These are phyloP conservation scores for Ceriops zippeliana DNA, from an alignment of 345 rosid genomes.

Conservation along the genomic window DNA sequence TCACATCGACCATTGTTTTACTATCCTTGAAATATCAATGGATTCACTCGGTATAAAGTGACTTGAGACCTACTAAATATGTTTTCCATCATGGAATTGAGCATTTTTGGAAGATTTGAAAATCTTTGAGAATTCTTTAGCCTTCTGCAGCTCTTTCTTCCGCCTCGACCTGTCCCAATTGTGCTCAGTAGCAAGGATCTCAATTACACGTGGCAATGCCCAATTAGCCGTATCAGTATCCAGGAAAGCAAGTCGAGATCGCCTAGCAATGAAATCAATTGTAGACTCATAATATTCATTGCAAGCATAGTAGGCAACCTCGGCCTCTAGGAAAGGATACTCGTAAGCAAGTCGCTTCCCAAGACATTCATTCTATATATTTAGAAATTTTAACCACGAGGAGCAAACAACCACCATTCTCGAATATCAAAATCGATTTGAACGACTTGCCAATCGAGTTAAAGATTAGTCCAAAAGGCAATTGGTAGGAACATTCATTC, in stretches of 20 bases:
- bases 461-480: too few species aligned
- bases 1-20: background rate
- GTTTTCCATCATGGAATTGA: constrained; percentile 88
- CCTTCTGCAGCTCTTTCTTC: constrained; percentile 64
- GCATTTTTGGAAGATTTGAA: constrained; percentile 93
- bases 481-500: too few species aligned
- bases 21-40: background rate
- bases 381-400: background rate
- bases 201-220: constrained; percentile 75
- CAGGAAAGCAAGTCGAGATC: constrained; percentile 89
- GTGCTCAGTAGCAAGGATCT: constrained; percentile 71
- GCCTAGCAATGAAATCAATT: constrained; percentile 87
- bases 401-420: background rate
- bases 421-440: too few species aligned
- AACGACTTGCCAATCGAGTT: too few species aligned
- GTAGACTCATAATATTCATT: constrained; percentile 89
- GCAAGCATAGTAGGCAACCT: constrained; percentile 84
- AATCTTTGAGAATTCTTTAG: constrained; percentile 63
- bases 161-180: constrained; percentile 71
- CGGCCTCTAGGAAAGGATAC: constrained; percentile 64
- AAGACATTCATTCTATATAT: constrained; percentile 65
- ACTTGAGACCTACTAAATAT: constrained; percentile 38
- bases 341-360: constrained; percentile 95
- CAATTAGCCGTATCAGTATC: constrained; percentile 89
- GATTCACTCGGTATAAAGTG: background rate